Conservation (phyloP, 257 asterid genomes). For the Plantago ovata region DNA sequence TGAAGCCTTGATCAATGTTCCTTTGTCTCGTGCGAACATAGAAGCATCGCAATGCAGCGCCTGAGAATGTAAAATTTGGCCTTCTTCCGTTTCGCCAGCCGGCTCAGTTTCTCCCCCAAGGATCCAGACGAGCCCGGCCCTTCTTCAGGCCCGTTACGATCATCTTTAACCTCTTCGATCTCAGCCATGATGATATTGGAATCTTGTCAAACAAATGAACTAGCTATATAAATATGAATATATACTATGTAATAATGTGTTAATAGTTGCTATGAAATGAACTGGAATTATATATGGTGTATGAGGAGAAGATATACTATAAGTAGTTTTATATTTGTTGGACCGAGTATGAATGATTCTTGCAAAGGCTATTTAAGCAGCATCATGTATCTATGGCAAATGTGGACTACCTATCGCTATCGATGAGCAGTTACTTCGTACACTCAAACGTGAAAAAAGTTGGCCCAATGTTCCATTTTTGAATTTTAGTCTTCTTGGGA, state of each 20-base stretch:
- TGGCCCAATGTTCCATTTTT: background rate
- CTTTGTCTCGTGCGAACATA: conserved; percentile 70
- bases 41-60: conserved; percentile 74
- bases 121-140: conserved; percentile 28
- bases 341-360: too few species aligned
- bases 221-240: too few species aligned
- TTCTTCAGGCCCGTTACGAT: background rate
- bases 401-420: conserved; percentile 17
- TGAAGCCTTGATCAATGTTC: conserved; percentile 25
- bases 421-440: conserved; percentile 14
- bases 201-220: too few species aligned
- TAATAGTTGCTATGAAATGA: too few species aligned
- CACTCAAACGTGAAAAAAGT: conserved; percentile 9
- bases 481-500: background rate
- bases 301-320: too few species aligned
- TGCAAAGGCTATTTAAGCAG: too few species aligned
- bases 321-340: too few species aligned
- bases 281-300: too few species aligned
- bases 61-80: conserved; percentile 73
- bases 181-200: conserved; percentile 23
- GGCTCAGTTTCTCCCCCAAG: conserved; percentile 48
- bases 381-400: background rate
- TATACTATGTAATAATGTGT: too few species aligned
- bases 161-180: conserved; percentile 4
- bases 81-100: conserved; percentile 52